Conservation (phyloP, 352 stramenopile species). For the Phytophthora tentaculata region DNA sequence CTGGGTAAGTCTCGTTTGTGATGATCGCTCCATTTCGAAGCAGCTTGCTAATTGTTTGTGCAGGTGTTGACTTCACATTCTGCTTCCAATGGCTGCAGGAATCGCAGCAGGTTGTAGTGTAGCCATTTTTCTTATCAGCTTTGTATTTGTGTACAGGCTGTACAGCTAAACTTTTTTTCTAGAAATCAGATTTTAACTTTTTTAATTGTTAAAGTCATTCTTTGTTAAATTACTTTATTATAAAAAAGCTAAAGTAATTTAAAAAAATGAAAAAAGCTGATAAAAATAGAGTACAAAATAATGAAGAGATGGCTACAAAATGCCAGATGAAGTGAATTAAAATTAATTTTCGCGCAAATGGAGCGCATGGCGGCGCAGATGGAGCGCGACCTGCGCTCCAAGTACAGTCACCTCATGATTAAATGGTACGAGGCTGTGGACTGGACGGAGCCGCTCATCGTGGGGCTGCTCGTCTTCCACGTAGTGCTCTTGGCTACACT, state of each 20-base stretch:
- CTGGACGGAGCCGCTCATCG: constrained; percentile 79
- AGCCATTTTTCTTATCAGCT: no score
- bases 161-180: not conserved
- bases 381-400: constrained; percentile 67
- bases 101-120: not conserved
- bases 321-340: no score
- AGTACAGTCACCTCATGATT: constrained; percentile 80
- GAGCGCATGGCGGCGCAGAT: constrained; percentile 67
- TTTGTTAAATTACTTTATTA: no score
- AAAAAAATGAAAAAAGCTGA: no score
- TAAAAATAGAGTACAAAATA: no score
- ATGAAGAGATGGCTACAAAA: no score
- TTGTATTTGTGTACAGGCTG: not conserved
- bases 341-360: no score
- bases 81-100: not conserved
- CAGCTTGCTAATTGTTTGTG: not conserved
- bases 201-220: no score
- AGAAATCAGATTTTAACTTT: no score
- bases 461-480: constrained; percentile 65
- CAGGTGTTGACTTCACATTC: constrained; percentile 2
- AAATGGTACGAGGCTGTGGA: constrained; percentile 86
- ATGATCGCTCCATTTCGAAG: no score
- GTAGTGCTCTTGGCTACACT: constrained; percentile 56
- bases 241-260: no score
- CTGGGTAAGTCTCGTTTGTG: constrained; percentile 5